Conservation (phyloP, 768 basidiomycete genomes). For the Boletales sp. region DNA sequence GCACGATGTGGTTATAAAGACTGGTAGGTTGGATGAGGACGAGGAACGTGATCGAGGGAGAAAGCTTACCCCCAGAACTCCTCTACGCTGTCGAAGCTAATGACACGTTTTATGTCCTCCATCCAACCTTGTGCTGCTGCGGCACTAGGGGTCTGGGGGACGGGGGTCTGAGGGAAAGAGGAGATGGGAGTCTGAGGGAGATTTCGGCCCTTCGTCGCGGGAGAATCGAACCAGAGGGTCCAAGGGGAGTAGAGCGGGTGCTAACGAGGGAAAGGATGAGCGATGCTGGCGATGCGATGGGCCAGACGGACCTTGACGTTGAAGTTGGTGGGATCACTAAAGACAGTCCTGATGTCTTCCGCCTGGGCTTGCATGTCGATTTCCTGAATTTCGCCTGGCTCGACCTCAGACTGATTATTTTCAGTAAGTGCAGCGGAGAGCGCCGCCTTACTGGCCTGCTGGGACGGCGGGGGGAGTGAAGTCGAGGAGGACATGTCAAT, state of each 20-base stretch:
- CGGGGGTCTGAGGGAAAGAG: conserved; percentile 73
- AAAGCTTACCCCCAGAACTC: conserved; percentile 94
- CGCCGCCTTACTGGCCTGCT: conserved; percentile 79
- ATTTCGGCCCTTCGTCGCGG: conserved; percentile 85
- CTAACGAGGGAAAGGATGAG: conserved; percentile 37
- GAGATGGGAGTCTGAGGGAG: conserved; percentile 79
- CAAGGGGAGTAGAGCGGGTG: conserved; percentile 92
- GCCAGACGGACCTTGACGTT: conserved; percentile 80
- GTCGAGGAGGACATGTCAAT: conserved; percentile 27
- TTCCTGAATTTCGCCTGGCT: conserved; percentile 86
- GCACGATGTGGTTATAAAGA: conserved; percentile 95
- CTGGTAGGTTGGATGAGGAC: conserved; percentile 37
- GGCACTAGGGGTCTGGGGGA: conserved; percentile 68
- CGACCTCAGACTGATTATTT: conserved; percentile 44
- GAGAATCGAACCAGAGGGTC: conserved; percentile 99
- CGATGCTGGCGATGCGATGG: background rate
- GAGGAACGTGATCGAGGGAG: background rate
- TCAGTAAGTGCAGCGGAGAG: conserved; percentile 71
- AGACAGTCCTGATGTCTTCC: conserved; percentile 85
- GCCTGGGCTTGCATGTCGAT: conserved; percentile 82
- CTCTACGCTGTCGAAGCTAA: conserved; percentile 94
- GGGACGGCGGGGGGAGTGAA: conserved; percentile 56
- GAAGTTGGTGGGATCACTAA: conserved; percentile 89
- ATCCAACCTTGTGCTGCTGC: conserved; percentile 90
- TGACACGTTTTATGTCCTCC: conserved; percentile 97